These are phyloP conservation scores for Russula sp. DNA, from an alignment of 768 basidiomycete species.

Conservation along the genomic window DNA sequence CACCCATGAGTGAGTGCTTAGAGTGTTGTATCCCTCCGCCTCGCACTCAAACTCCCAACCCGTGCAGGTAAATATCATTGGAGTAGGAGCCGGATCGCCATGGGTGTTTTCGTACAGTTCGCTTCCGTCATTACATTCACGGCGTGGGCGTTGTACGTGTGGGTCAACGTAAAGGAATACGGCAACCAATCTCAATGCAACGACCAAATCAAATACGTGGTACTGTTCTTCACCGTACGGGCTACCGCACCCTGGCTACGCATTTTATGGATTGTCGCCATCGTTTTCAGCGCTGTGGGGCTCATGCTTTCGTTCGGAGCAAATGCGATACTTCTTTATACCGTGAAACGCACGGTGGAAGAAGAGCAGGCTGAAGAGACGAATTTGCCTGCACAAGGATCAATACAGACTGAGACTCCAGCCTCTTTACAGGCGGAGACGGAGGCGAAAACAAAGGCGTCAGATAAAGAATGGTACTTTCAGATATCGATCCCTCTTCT, in stretches of 20 bases:
- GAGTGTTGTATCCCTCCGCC: neutral
- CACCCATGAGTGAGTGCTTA: conserved; percentile 4
- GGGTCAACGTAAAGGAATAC: neutral
- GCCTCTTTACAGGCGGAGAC: neutral
- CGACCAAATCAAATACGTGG: conserved; percentile 6
- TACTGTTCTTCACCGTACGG: conserved; percentile 1
- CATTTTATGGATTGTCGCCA: neutral
- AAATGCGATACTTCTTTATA: neutral
- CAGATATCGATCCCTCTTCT: neutral
- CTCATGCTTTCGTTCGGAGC: neutral
- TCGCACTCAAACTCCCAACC: neutral
- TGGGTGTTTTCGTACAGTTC: neutral
- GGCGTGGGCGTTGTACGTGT: conserved; percentile 12
- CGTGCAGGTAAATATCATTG: conserved; percentile 15
- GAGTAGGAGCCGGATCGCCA: conserved; percentile 5
- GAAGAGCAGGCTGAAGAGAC: neutral
- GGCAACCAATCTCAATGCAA: neutral
- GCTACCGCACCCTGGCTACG: conserved; percentile 14
- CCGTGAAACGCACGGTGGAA: neutral
- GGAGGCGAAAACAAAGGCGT: neutral
- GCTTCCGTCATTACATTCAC: neutral
- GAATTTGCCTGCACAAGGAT: too few relatives aligned
- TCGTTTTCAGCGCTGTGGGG: conserved; percentile 1
- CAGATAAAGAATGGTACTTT: conserved; percentile 1
- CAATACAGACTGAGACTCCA: neutral